Evolutionary conservation across 2,329 filamentous ascomycete species (phyloP).

Genomic region (Fulvia fulva): DNA sequence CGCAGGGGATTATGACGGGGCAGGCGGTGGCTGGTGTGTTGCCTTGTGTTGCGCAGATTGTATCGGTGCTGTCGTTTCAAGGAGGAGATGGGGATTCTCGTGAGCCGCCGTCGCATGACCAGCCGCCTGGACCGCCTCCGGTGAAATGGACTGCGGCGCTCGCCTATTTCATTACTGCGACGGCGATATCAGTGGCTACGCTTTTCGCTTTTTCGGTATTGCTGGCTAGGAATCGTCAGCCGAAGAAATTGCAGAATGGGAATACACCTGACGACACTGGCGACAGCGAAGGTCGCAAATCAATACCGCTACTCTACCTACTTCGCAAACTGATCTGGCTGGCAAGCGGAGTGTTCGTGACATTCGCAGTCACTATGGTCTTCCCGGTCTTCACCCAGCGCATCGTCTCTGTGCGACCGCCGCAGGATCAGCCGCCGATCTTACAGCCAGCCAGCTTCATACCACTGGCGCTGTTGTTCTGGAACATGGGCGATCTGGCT

Average conservation of each 20-base stretch:
- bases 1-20: constrained; percentile 92
- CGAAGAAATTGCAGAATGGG: constrained; percentile 15
- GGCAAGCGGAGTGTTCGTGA: constrained; percentile 70
- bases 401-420: constrained; percentile 41
- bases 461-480: constrained; percentile 83
- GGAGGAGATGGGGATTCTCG: constrained; percentile 19
- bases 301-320: constrained; percentile 59
- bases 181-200: constrained; percentile 65
- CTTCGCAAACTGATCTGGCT: constrained; percentile 77
- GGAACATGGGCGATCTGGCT: constrained; percentile 83
- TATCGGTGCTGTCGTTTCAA: constrained; percentile 67
- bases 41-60: constrained; percentile 80
- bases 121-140: constrained; percentile 32
- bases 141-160: constrained; percentile 69
- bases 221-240: constrained; percentile 41
- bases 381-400: constrained; percentile 82
- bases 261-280: constrained; percentile 3
- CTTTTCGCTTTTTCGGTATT: constrained; percentile 73
- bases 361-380: constrained; percentile 84
- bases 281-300: constrained; percentile 13
- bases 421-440: constrained; percentile 50
- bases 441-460: constrained; percentile 77
- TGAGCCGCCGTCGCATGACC: constrained; percentile 3
- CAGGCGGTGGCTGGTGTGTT: constrained; percentile 90
- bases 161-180: constrained; percentile 86